Conservation (phyloP, 2,329 filamentous ascomycete genomes). For the Alternaria triticina region DNA sequence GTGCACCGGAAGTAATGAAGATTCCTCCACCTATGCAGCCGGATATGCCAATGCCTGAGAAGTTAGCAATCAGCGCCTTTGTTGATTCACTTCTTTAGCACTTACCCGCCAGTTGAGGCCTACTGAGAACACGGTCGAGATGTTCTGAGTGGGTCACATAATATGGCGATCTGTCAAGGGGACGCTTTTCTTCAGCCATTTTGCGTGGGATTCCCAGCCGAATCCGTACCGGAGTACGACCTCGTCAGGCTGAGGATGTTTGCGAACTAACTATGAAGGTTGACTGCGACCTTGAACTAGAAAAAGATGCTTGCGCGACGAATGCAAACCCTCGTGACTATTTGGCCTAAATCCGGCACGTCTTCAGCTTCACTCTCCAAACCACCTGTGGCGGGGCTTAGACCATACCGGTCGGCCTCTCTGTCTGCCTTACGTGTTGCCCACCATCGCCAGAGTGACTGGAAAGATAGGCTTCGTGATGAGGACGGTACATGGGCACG, state of each 20-base stretch:
- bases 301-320: not conserved
- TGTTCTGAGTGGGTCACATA: slow-evolving; percentile 25
- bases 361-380: not conserved
- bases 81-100: not conserved
- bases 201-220: not conserved
- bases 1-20: slow-evolving; percentile 23
- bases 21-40: slow-evolving; percentile 28
- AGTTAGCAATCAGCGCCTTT: not conserved
- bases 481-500: not conserved
- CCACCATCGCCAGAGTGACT: not conserved
- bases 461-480: not conserved
- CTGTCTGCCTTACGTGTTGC: not conserved
- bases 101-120: slow-evolving; percentile 29
- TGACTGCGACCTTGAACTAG: not conserved
- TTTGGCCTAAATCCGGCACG: not conserved
- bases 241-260: not conserved
- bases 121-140: slow-evolving; percentile 25
- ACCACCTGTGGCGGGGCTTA: not conserved
- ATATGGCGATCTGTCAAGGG: slow-evolving; percentile 28
- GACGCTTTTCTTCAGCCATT: slow-evolving; percentile 15
- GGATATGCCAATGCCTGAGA: slow-evolving; percentile 30
- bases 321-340: not conserved
- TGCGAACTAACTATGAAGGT: not conserved
- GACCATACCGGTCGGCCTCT: not conserved
- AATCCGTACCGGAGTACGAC: not conserved